phyloP scores from a whole-genome alignment of 495 filamentous ascomycete species.

The Neurospora sublineolata region DNA sequence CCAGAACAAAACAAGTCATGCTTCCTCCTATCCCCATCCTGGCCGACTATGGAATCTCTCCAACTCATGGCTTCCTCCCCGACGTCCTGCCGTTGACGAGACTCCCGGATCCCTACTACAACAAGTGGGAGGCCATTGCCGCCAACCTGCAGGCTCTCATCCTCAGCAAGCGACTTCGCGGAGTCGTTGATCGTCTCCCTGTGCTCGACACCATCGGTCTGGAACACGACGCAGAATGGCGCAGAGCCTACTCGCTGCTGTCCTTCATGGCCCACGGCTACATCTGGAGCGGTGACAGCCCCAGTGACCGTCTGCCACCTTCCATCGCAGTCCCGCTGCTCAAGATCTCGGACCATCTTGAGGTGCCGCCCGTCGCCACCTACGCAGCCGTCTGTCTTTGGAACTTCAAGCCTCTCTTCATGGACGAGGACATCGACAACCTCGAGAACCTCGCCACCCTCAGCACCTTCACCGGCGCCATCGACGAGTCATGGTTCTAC shows the following conservation, averaged over 20 bases:
- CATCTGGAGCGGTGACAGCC: slow-evolving; percentile 84
- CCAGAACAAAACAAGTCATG: slow-evolving; percentile 40
- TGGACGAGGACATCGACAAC: slow-evolving; percentile 64
- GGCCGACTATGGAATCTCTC: slow-evolving; percentile 79
- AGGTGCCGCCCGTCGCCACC: slow-evolving; percentile 87
- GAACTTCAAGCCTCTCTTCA: slow-evolving; percentile 89
- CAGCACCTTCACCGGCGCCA: slow-evolving; percentile 83
- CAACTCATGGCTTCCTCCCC: slow-evolving; percentile 79
- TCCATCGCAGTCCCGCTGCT: slow-evolving; percentile 76
- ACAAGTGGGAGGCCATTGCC: slow-evolving; percentile 78
- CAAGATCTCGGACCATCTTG: slow-evolving; percentile 64
- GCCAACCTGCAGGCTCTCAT: slow-evolving; percentile 80
- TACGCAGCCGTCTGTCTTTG: slow-evolving; percentile 86
- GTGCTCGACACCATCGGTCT: slow-evolving; percentile 71
- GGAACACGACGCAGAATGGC: slow-evolving; percentile 76
- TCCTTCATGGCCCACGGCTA: slow-evolving; percentile 86
- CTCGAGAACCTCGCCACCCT: slow-evolving; percentile 77
- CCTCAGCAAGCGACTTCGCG: slow-evolving; percentile 66
- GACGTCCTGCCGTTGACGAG: slow-evolving; percentile 63
- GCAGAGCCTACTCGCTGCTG: slow-evolving; percentile 77
- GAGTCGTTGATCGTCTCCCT: slow-evolving; percentile 65
- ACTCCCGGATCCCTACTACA: slow-evolving; percentile 82
- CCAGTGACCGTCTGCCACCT: slow-evolving; percentile 72
- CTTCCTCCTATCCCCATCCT: slow-evolving; percentile 68
- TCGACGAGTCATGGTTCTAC: slow-evolving; percentile 99